Evolutionary conservation across 441 rosid genomes (phyloP).

Genomic region (Mallotus repandus): DNA sequence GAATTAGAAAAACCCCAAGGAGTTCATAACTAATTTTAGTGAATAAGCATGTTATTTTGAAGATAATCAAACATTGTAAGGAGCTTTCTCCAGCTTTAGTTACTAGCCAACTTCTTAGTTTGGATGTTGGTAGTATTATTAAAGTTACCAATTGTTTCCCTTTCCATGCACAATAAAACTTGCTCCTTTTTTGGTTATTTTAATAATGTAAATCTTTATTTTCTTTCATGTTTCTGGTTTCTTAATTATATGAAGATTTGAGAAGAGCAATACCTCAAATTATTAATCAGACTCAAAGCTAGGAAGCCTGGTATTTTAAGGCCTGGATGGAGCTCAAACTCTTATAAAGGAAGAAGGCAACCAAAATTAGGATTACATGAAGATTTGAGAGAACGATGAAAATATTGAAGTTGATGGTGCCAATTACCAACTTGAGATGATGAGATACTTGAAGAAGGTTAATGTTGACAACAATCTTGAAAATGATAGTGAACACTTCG

Average conservation of each 20-base stretch:
- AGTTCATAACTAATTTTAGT: background rate
- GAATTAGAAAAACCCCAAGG: background rate
- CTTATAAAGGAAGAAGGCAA: too few relatives aligned
- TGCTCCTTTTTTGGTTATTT: background rate
- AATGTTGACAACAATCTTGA: slow-evolving; percentile 96
- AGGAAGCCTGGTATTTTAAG: too few relatives aligned
- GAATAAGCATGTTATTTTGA: slow-evolving; percentile 58
- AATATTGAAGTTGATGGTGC: slow-evolving; percentile 98
- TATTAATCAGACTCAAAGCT: too few relatives aligned
- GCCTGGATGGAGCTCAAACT: too few relatives aligned
- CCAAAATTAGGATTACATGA: too few relatives aligned
- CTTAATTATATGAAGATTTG: background rate
- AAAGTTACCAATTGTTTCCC: slow-evolving; percentile 98
- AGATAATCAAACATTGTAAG: slow-evolving; percentile 95
- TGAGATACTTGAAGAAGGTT: slow-evolving; percentile 95
- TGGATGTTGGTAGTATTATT: slow-evolving; percentile 94
- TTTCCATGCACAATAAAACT: slow-evolving; percentile 60
- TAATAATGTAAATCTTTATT: background rate
- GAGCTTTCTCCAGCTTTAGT: slow-evolving; percentile 91
- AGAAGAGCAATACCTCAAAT: too few relatives aligned
- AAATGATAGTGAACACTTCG: too few relatives aligned
- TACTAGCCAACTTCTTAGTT: slow-evolving; percentile 93
- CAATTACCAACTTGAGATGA: slow-evolving; percentile 98
- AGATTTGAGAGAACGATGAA: slow-evolving; percentile 89
- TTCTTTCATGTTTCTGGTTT: background rate